Evolutionary conservation across 371 early-diverging fungal species (phyloP), one percentile per base, ranked within the genome.

Genomic region (Parasitella parasitica): DNA sequence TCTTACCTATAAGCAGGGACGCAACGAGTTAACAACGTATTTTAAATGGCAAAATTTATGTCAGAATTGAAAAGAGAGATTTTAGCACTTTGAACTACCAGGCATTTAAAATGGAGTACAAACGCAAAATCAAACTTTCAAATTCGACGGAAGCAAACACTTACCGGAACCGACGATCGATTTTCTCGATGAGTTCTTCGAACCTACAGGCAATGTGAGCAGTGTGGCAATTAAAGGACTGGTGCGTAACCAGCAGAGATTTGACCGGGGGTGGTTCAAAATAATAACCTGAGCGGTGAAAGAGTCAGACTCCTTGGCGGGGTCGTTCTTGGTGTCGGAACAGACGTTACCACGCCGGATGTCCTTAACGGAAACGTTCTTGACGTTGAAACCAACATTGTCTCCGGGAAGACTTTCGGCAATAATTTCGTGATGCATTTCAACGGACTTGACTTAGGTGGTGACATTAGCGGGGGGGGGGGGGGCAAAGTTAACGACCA

Each of bases 311-410:
- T 92, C 96, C 91, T 94, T 95, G 83, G 95, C 94, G 81, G 95
- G 94, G 84, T 95, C 94, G 87, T 92, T 94, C 92, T 94, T 94
- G 86, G 93, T 90, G 91, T 96, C 96, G 70, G 94, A 94, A 87
- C 91, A 90, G 83, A 97, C 96, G 86, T 89, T 87, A 80, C 97
- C 98, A 90, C 96, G 94, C 72, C 95, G 94, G 85, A 95, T 92
- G 75, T 95, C 93, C 90, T 92, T 93, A 82, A 93, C 91, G 67
- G 94, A 92, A 32, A 94, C 94, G 91, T 94, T 93, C 93, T 94
- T 95, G 82, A 97, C 92, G 94, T 95, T 95, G 93, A 97, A 94
- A 66, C 95, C 96, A 71, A 97, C 96, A 89, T 94, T 95, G 91
- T 97, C 98, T 73, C 98, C 98, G 79, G 98, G 94, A 53, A 89